Evolutionary conservation across 805 yeast genomes (phyloP), one percentile per base, ranked within the genome.

Genomic region (Metschnikowia dekortorum): DNA sequence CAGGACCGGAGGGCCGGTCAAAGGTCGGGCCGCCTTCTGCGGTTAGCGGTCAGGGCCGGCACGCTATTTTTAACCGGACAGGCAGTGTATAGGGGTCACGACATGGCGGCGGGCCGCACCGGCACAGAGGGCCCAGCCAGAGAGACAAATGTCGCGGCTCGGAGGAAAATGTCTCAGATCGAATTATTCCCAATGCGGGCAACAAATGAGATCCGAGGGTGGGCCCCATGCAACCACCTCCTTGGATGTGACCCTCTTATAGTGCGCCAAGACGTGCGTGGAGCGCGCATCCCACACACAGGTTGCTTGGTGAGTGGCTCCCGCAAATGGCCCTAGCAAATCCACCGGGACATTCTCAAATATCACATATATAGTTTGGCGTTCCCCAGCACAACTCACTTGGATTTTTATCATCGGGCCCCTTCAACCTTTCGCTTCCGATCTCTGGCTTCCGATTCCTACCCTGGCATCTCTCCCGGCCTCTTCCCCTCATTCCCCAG

Each of bases 211-310:
- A 22, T 44, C 46, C 46, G 46, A 44, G 46, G 46, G 46, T 44
- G 28, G 14, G 13, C 22, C 46, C 46, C 39, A 44, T 44, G 46
- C 46, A 44, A 44, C 46, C 46, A 44, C 46, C 46, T 44, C 46
- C 46, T 44, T 44, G 11, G 29, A 28, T 35, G 46, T 44, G 46
- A 44, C 38, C 28, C 39, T 44, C 31, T 34, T 34, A 44, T 14
- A 44, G 39, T 44, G 46, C 46, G 46, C 46, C 39, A 22, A 22
- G 40, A 28, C 16, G 16, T 44, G 46, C 46, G 36, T 44, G 33
- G 40, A 44, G 39, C 40, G 39, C 18, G 46, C 46, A 44, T 44
- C 28, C 46, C 26, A 36, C 26, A 35, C 31, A 39, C 46, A 44
- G 46, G 46, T 5, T 10, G 46, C 46, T 8, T 35, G 8, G 14